Conservation (phyloP, 2,329 filamentous ascomycete species). For the Fusarium sp. region DNA sequence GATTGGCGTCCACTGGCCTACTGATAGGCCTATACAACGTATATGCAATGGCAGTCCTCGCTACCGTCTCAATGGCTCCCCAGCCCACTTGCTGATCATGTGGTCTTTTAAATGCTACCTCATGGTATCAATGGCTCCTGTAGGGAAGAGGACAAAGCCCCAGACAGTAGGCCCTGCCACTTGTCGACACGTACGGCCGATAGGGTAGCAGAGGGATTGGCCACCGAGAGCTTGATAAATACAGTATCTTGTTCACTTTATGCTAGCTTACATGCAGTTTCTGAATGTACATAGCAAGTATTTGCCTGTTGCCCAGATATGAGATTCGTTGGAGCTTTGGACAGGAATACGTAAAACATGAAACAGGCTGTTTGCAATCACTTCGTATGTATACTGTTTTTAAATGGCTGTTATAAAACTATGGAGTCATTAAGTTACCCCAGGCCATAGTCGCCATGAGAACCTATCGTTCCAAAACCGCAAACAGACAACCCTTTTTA, state of each 20-base stretch:
- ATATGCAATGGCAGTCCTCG: background rate
- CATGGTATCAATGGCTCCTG: background rate
- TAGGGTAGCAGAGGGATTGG: background rate
- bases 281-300: no score
- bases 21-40: background rate
- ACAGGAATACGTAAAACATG: no score
- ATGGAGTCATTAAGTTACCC: background rate
- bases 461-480: background rate
- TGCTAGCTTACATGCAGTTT: no score
- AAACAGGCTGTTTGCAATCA: background rate
- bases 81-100: no score
- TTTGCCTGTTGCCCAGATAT: no score
- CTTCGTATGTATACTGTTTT: fast-evolving
- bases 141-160: fast-evolving
- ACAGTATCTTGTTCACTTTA: background rate
- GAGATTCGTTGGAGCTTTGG: no score
- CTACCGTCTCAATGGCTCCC: no score
- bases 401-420: background rate
- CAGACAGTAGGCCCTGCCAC: background rate
- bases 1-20: background rate
- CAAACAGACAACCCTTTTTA: background rate
- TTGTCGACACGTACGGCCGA: background rate
- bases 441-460: background rate
- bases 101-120: background rate
- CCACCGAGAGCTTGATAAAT: background rate